These are phyloP conservation scores for Chlorella sp. DNA, from an alignment of 139 green algal genomes.

Conservation along the genomic window DNA sequence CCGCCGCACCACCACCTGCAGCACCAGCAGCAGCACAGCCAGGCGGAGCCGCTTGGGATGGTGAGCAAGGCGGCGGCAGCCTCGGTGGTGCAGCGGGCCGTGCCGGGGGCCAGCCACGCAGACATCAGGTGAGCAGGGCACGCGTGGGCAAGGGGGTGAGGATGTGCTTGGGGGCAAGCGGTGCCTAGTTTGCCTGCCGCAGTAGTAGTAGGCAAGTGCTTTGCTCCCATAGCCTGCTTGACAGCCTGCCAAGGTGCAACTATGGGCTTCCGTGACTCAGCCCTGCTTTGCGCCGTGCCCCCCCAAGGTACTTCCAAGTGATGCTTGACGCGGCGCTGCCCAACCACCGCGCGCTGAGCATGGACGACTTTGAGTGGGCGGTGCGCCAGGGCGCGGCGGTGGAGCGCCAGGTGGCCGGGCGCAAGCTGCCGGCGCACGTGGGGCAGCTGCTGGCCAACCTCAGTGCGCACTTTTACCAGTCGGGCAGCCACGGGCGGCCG, in stretches of 20 bases:
- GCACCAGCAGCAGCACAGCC: too few relatives aligned
- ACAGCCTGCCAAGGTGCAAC: too few relatives aligned
- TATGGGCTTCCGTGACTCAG: too few relatives aligned
- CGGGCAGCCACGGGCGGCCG: background rate
- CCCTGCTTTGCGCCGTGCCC: background rate
- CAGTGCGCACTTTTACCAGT: background rate
- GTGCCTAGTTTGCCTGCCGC: too few relatives aligned
- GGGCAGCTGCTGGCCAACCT: background rate
- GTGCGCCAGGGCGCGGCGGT: slow-evolving; percentile 17
- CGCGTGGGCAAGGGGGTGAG: background rate
- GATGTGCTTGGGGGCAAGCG: background rate
- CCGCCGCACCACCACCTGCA: background rate
- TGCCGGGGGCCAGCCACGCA: slow-evolving; percentile 5
- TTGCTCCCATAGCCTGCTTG: too few relatives aligned
- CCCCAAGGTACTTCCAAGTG: slow-evolving; percentile 9
- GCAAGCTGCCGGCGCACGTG: background rate
- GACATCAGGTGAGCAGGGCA: slow-evolving; percentile 4
- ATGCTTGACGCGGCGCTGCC: slow-evolving; percentile 19
- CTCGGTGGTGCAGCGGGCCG: slow-evolving; percentile 2
- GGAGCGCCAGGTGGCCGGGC: slow-evolving; percentile 5
- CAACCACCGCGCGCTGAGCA: slow-evolving; percentile 14
- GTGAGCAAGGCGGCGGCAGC: background rate
- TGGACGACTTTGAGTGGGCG: slow-evolving; percentile 15
- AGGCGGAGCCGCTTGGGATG: background rate
- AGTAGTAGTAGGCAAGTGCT: too few relatives aligned